Base-by-base conservation (phyloP, 495 filamentous ascomycete species). In the Penicillium nucicola region DNA sequence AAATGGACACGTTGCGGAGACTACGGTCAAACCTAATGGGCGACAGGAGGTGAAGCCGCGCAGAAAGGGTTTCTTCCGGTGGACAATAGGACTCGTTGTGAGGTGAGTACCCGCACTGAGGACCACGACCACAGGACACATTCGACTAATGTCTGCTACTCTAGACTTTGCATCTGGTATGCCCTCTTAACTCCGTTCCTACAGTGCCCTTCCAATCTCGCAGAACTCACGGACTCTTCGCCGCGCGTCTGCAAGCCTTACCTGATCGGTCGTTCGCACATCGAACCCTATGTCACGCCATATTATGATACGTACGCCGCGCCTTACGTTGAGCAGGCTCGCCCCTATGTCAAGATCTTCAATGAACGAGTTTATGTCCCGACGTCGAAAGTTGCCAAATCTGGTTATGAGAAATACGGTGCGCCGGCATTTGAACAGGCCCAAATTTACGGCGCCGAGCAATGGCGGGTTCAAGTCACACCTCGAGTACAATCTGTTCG, bases 281-380 rank as follows among this genome's bases (percentile, higher is more conserved):
- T 89, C 39, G 68, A 80, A 22, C 93, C 95, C 7, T 84, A 93
- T 62, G 55, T 95, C 30, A 75, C 83, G 38, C 95, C 95, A 18
- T 97, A 96, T 70, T 97, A 96, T 64, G 74, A 92, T 51, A 61
- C 77, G 28, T 96, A 96, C 58, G 84, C 85, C 5, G 87, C 86
- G 2, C 90, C 88, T 11, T 90, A 96, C 57, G 81, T 96, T 41
- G 81, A 90, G n/a, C 60, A 79, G 19, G 86, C 79, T 20, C 80
- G 81, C 28, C 91, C 91, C 0, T 95, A 96, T 64, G 82, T 87
- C 55, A 57, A 83, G 11, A 72, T 76, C 2, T 64, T 91, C 53
- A 82, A 93, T 52, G 67, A 81, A 45, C 69, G 77, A 18, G 72
- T 95, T 12, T 84, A 87, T 58, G 76, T 79, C 4, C 93, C 89